Evolutionary conservation across 495 filamentous ascomycete species (phyloP), one percentile per base, ranked within the genome.

Genomic region (Diplogelasinospora grovesii): DNA sequence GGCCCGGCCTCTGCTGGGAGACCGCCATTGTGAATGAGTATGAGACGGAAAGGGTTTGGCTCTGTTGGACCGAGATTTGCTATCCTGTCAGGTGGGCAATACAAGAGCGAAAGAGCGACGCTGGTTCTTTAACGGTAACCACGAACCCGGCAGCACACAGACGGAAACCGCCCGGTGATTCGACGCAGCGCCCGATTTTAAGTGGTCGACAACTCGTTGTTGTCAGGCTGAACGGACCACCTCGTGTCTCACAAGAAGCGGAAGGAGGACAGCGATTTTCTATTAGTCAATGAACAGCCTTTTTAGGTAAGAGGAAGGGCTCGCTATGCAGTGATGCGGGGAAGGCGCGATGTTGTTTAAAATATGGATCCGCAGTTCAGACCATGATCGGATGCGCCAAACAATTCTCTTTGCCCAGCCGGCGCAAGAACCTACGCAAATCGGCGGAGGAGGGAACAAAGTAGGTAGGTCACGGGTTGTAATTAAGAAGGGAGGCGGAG

Each of bases 221-320:
- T 33, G 36, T 24, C 36, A 31, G 32, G 35, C 40, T 41, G 42
- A 36, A 29, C 35, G 35, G 45, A 18, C 23, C 18, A 22, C 27
- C 30, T 37, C 15, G 45, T 39, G 55, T 58, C 55, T 58, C 46
- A 52, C 51, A 52, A 36, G 31, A 33, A 28, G 24, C 41, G 41
- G 36, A 47, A 36, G 46, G 36, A 31, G 42, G 41, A 37, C 23
- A 22, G 45, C 31, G 48, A 18, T 61, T 66, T 71, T 67, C 57
- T 69, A 62, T 72, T 72, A 72, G 69, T 72, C 69, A 72, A 68
- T 38, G 43, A 42, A 39, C 24, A 43, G 44, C 49, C 39, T 39
- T 61, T 50, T 70, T 72, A 70, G 67, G 69, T 70, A 70, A 72
- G 46, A 59, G 43, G 48, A 66, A 64, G 52, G 39, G 44, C 42